These are phyloP conservation scores for Colletotrichum caudatum DNA, from an alignment of 2,329 filamentous ascomycete genomes.

Conservation along the genomic window DNA sequence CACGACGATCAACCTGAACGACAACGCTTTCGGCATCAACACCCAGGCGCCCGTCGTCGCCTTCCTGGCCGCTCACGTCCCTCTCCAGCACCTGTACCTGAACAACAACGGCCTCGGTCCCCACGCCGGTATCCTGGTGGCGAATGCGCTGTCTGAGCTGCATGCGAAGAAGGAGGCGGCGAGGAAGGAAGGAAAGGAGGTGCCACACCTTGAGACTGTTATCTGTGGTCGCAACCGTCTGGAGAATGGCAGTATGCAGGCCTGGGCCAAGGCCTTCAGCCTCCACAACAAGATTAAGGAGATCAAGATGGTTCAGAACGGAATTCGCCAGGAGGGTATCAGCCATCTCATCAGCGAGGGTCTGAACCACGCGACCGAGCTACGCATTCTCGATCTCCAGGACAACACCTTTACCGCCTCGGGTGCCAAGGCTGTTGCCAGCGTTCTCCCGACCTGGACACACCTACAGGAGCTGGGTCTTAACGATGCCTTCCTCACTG, in stretches of 20 bases:
- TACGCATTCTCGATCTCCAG: conserved; percentile 89
- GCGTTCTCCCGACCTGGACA: conserved; percentile 79
- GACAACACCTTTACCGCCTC: conserved; percentile 95
- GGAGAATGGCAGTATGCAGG: conserved; percentile 95
- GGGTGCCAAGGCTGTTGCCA: conserved; percentile 83
- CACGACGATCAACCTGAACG: conserved; percentile 93
- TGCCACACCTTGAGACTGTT: conserved; percentile 92
- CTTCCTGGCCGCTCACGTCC: conserved; percentile 89
- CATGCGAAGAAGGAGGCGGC: conserved; percentile 87
- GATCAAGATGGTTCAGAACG: conserved; percentile 98
- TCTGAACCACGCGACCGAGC: conserved; percentile 74
- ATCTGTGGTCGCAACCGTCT: conserved; percentile 96
- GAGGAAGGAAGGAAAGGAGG: conserved; percentile 75
- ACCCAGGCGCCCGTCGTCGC: conserved; percentile 92
- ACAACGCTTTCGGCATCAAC: conserved; percentile 98
- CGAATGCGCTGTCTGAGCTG: conserved; percentile 85
- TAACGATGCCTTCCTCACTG: conserved; percentile 86
- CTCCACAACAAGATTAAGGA: conserved; percentile 85
- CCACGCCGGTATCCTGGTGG: conserved; percentile 88
- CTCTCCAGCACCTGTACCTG: conserved; percentile 92
- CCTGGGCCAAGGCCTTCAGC: conserved; percentile 90
- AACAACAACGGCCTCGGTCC: conserved; percentile 99
- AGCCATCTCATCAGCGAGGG: conserved; percentile 83
- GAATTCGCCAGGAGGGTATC: conserved; percentile 94
- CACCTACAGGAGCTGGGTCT: conserved; percentile 85